phyloP scores from a whole-genome alignment of 768 basidiomycete species.

The Suillus spraguei region DNA sequence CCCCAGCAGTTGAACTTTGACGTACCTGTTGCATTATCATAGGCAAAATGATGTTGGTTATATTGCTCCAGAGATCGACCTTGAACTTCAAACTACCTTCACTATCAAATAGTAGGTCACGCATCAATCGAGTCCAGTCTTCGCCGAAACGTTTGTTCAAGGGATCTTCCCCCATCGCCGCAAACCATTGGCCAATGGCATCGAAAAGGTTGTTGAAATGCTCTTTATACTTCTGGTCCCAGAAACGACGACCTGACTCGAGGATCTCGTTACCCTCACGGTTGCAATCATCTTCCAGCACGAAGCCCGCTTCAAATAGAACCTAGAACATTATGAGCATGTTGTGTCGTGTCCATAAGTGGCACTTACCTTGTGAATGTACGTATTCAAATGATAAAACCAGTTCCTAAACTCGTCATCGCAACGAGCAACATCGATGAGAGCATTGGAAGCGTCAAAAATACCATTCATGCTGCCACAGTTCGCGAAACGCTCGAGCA shows the following conservation, averaged over 20 bases:
- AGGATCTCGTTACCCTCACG: conserved; percentile 62
- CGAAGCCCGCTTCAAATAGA: conserved; percentile 81
- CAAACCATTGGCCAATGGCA: conserved; percentile 76
- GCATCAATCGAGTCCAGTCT: conserved; percentile 80
- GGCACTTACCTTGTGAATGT: conserved; percentile 59
- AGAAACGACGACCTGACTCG: conserved; percentile 78
- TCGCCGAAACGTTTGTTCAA: conserved; percentile 80
- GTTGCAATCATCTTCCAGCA: conserved; percentile 78
- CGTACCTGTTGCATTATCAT: conserved; percentile 73
- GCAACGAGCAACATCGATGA: conserved; percentile 72
- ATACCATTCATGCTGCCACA: conserved; percentile 65
- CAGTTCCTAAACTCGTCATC: conserved; percentile 77
- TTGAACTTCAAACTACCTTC: conserved; percentile 91
- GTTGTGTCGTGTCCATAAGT: background rate
- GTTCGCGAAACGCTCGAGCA: conserved; percentile 92
- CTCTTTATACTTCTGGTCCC: conserved; percentile 66
- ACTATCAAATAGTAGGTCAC: conserved; percentile 73
- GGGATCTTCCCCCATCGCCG: conserved; percentile 82
- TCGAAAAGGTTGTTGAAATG: conserved; percentile 85
- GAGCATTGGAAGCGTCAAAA: conserved; percentile 65
- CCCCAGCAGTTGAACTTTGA: conserved; percentile 4
- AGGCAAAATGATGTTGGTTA: conserved; percentile 82
- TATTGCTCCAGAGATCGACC: conserved; percentile 85
- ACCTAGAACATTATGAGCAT: too few relatives aligned
- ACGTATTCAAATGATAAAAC: conserved; percentile 65